Percentiles rank a stretch among this genome's conserved stretches.
Conservation (phyloP, 2,329 filamentous ascomycete species). For the Teratosphaeria nubilosa region DNA sequence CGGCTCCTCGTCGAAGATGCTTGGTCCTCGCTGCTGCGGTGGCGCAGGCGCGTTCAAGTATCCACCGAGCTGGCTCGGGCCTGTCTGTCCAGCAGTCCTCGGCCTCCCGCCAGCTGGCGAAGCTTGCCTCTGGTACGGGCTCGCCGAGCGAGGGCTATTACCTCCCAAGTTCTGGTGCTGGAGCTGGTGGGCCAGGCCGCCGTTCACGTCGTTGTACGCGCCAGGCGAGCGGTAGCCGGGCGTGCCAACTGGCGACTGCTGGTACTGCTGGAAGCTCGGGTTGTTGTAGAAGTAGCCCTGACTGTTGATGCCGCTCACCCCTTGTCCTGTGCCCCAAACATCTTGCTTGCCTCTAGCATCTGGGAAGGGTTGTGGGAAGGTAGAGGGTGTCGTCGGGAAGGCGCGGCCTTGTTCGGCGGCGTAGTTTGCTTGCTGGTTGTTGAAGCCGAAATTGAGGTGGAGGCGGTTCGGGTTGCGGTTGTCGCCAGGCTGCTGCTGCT, state of each 20-base stretch:
- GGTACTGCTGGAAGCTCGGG: constrained; percentile 24
- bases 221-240: constrained; percentile 48
- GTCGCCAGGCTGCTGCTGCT: constrained; percentile 17
- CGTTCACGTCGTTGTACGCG: constrained; percentile 67
- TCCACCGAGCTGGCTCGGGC: constrained; percentile 48
- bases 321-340: constrained; percentile 42
- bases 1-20: constrained; percentile 52
- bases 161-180: constrained; percentile 81
- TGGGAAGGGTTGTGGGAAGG: constrained; percentile 79
- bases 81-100: constrained; percentile 65
- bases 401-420: constrained; percentile 35
- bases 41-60: constrained; percentile 59
- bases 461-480: constrained; percentile 34
- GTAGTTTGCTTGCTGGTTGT: constrained; percentile 31
- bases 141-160: constrained; percentile 52
- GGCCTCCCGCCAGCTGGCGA: constrained; percentile 61
- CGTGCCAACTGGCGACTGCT: constrained; percentile 32
- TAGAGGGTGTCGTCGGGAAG: constrained; percentile 70
- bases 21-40: constrained; percentile 28
- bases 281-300: constrained; percentile 43
- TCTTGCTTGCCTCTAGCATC: constrained; percentile 52
- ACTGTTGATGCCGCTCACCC: constrained; percentile 31
- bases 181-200: constrained; percentile 88
- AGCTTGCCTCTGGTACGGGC: constrained; percentile 57
- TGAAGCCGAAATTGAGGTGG: constrained; percentile 44